Evolutionary conservation across 2,329 filamentous ascomycete species (phyloP).

Genomic region (Colletotrichum tropicale): DNA sequence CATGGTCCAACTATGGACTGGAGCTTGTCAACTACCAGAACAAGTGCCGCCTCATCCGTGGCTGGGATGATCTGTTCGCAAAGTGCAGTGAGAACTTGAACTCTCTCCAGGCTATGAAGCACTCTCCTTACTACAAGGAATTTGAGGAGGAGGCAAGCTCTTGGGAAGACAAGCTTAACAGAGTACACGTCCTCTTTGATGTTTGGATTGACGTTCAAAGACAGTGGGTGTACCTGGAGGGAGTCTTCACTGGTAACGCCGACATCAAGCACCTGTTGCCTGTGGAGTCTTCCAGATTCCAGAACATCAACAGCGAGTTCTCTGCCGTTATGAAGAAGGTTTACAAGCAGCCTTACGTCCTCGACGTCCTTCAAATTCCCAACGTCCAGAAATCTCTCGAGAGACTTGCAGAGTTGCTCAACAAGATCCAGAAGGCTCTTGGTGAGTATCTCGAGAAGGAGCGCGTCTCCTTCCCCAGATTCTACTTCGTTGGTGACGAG

Average conservation of each 20-base stretch:
- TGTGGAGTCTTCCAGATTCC: conserved; percentile 94
- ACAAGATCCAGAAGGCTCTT: conserved; percentile 98
- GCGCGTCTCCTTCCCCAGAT: conserved; percentile 94
- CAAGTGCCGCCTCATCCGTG: conserved; percentile 95
- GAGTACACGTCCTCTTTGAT: conserved; percentile 96
- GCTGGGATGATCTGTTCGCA: conserved; percentile 97
- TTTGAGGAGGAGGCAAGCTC: conserved; percentile 96
- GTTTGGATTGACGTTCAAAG: conserved; percentile 99
- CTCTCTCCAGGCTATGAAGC: conserved; percentile 96
- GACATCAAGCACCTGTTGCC: conserved; percentile 98
- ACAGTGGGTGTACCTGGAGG: conserved; percentile 99
- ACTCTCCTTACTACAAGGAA: conserved; percentile 99
- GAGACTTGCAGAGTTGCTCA: conserved; percentile 91
- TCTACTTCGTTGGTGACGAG: conserved; percentile 99
- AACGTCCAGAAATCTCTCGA: conserved; percentile 96
- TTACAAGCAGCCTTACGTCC: conserved; percentile 91
- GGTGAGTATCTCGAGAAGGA: conserved; percentile 99
- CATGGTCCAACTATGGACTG: conserved; percentile 93
- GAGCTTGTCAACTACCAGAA: conserved; percentile 98
- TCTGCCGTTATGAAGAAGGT: conserved; percentile 99
- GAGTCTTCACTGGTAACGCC: conserved; percentile 97
- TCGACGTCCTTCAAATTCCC: conserved; percentile 94
- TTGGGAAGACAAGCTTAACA: conserved; percentile 98
- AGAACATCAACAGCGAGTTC: conserved; percentile 99
- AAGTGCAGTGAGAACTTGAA: conserved; percentile 99